phyloP scores from a whole-genome alignment of 192 early-diverging fungal species.

The Coemansia sp. region DNA sequence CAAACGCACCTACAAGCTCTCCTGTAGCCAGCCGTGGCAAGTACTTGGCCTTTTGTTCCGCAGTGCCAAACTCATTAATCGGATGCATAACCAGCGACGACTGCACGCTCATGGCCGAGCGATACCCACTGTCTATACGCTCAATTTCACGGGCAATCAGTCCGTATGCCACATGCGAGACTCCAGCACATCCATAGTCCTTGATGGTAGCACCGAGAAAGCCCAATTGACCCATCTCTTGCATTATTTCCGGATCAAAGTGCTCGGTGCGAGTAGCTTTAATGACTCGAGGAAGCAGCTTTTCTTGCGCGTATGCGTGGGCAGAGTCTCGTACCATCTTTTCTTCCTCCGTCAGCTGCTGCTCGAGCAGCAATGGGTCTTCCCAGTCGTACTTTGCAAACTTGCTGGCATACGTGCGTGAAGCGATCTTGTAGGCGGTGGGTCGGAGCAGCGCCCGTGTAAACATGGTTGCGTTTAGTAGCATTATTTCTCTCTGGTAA shows the following conservation, averaged over 20 bases:
- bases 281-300: conserved; percentile 80
- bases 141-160: conserved; percentile 96
- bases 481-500: not conserved
- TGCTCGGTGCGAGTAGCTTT: conserved; percentile 82
- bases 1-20: conserved; percentile 87
- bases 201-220: conserved; percentile 92
- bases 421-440: not conserved
- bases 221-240: conserved; percentile 91
- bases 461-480: not conserved
- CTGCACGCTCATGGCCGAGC: conserved; percentile 97
- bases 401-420: conserved; percentile 42
- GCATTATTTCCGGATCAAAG: conserved; percentile 88
- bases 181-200: conserved; percentile 95
- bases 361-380: conserved; percentile 81
- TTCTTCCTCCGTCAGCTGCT: conserved; percentile 91
- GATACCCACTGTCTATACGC: conserved; percentile 92
- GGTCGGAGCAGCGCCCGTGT: not conserved
- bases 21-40: conserved; percentile 84
- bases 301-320: conserved; percentile 81
- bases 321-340: conserved; percentile 78
- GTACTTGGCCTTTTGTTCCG: conserved; percentile 87
- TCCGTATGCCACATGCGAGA: conserved; percentile 96
- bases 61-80: conserved; percentile 92
- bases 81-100: conserved; percentile 99
- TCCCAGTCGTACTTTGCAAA: conserved; percentile 77